These are phyloP conservation scores for Xylariaceae sp. DNA, from an alignment of 2,329 filamentous ascomycete genomes.

Conservation along the genomic window DNA sequence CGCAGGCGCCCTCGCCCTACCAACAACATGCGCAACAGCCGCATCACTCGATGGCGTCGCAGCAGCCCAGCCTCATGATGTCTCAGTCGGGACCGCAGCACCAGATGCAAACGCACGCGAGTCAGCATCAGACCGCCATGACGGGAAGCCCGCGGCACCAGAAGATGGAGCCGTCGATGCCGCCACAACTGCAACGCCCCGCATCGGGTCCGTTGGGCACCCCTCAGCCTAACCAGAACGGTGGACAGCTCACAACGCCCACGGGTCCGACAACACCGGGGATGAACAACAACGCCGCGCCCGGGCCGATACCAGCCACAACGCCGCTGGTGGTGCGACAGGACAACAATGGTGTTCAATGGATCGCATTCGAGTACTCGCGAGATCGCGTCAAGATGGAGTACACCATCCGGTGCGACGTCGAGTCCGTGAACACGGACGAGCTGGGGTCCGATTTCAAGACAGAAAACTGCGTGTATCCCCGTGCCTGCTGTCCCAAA, in stretches of 20 bases:
- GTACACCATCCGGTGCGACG: conserved; percentile 96
- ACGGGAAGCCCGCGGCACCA: conserved; percentile 52
- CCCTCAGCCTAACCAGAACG: conserved; percentile 37
- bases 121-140: conserved; percentile 50
- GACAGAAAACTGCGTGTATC: conserved; percentile 96
- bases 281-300: conserved; percentile 86
- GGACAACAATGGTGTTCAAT: conserved; percentile 93
- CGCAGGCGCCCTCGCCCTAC: conserved; percentile 56
- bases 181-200: conserved; percentile 54
- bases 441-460: conserved; percentile 83
- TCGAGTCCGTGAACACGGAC: conserved; percentile 91
- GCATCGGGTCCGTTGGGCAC: conserved; percentile 41
- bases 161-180: conserved; percentile 56
- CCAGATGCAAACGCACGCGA: conserved; percentile 51
- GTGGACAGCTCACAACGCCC: conserved; percentile 36
- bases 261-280: conserved; percentile 39
- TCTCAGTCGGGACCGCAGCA: conserved; percentile 51
- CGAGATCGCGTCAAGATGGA: conserved; percentile 98
- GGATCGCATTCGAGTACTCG: conserved; percentile 98
- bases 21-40: conserved; percentile 49
- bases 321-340: conserved; percentile 90
- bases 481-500: conserved; percentile 87
- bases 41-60: conserved; percentile 54
- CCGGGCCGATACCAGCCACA: conserved; percentile 92
- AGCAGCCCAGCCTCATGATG: conserved; percentile 62